A percentile compares a stretch with the other conserved stretches of the same genome.
Evolutionary conservation across 2,329 filamentous ascomycete genomes (phyloP).

Genomic region (Xylariaceae sp.): DNA sequence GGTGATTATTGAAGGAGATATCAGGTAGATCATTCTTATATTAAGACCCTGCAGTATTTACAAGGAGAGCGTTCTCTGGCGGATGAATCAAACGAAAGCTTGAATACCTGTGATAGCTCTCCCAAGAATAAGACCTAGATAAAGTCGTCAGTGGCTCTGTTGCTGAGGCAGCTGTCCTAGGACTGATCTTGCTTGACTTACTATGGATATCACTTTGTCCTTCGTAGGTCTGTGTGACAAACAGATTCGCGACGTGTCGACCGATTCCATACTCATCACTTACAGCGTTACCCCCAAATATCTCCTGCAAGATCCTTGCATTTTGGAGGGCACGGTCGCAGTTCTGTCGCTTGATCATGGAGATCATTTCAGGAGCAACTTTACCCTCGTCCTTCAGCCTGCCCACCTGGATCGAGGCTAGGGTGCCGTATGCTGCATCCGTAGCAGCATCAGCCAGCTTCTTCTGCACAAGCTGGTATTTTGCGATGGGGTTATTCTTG

Average conservation of each 20-base stretch:
- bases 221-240: conserved; percentile 97
- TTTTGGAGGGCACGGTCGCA: conserved; percentile 85
- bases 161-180: not conserved
- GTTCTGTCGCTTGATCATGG: conserved; percentile 95
- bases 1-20: too few species aligned
- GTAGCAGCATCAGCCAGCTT: conserved; percentile 91
- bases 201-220: conserved; percentile 97
- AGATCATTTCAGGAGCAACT: conserved; percentile 90
- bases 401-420: conserved; percentile 86
- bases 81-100: conserved; percentile 55
- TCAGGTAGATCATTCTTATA: too few species aligned
- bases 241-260: conserved; percentile 90
- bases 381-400: conserved; percentile 89
- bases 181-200: conserved; percentile 55
- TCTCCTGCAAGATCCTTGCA: conserved; percentile 79
- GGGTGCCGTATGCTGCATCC: conserved; percentile 85
- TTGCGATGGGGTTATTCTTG: conserved; percentile 89
- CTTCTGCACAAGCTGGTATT: conserved; percentile 96
- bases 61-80: not conserved
- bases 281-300: conserved; percentile 97
- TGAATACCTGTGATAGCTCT: conserved; percentile 68
- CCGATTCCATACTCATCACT: conserved; percentile 96
- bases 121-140: conserved; percentile 59
- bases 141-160: not conserved
- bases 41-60: too few species aligned